Evolutionary conservation across 768 basidiomycete species (phyloP).

Genomic region (Podaxis mareebaensis): DNA sequence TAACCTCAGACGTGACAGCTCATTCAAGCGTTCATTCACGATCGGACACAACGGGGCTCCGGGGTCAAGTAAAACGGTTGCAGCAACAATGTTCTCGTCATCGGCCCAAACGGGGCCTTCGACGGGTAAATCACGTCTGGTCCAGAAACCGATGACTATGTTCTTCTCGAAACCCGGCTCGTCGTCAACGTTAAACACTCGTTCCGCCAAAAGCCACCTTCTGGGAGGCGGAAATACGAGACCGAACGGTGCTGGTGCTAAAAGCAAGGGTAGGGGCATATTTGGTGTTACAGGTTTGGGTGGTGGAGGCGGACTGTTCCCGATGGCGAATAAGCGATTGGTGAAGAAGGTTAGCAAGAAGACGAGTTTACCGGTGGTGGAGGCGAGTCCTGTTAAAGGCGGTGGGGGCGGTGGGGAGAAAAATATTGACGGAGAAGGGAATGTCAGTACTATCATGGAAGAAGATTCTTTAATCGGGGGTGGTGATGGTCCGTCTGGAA

Average conservation of each 20-base stretch:
- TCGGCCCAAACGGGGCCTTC: slow-evolving; percentile 14
- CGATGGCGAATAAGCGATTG: slow-evolving; percentile 19
- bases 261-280: slow-evolving; percentile 22
- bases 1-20: slow-evolving; percentile 8
- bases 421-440: slow-evolving; percentile 23
- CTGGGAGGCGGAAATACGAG: slow-evolving; percentile 2
- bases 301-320: slow-evolving; percentile 17
- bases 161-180: slow-evolving; percentile 22
- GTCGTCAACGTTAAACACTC: slow-evolving; percentile 12
- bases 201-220: slow-evolving; percentile 9
- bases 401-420: slow-evolving; percentile 17
- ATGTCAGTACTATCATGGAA: slow-evolving; percentile 19
- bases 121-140: slow-evolving; percentile 20
- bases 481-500: slow-evolving; percentile 1
- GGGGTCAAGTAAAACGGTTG: slow-evolving; percentile 16
- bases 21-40: slow-evolving; percentile 25
- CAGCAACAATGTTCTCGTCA: not conserved
- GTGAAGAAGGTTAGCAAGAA: slow-evolving; percentile 46
- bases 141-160: slow-evolving; percentile 30
- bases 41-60: slow-evolving; percentile 15
- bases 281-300: slow-evolving; percentile 31
- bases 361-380: slow-evolving; percentile 45
- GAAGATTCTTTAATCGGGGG: slow-evolving; percentile 13
- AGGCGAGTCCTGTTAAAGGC: slow-evolving; percentile 52
- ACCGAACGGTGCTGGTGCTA: slow-evolving; percentile 16